Conservation (phyloP, 1,284 basidiomycete species). For the Cutaneotrichosporon spelunceum region DNA sequence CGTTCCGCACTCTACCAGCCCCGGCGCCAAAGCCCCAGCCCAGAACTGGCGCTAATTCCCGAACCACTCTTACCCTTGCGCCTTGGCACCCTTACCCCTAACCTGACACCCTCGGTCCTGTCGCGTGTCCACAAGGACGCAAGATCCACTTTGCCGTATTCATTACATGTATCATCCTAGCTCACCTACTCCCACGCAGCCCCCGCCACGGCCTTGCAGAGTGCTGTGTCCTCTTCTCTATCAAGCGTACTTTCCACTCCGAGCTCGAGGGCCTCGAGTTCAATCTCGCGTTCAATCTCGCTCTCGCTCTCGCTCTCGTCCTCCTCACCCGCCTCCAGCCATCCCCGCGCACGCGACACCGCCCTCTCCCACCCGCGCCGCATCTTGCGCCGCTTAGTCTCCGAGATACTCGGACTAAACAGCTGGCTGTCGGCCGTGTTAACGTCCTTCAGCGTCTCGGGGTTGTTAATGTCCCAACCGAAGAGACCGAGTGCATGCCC, state of each 20-base stretch:
- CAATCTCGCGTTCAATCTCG: slow-evolving; percentile 21
- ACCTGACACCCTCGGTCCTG: too few species aligned
- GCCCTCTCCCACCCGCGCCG: slow-evolving; percentile 81
- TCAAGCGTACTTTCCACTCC: not conserved
- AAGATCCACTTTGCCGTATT: too few species aligned
- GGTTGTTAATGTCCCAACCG: slow-evolving; percentile 87
- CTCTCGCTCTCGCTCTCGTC: slow-evolving; percentile 19
- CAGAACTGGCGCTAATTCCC: too few species aligned
- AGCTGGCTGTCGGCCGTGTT: slow-evolving; percentile 76
- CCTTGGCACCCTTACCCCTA: too few species aligned
- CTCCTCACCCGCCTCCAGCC: slow-evolving; percentile 53
- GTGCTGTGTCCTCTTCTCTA: not conserved
- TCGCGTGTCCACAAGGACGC: not conserved
- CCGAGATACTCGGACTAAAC: slow-evolving; percentile 64
- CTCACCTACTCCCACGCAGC: not conserved
- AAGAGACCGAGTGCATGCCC: slow-evolving; percentile 82
- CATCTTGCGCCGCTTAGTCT: slow-evolving; percentile 60
- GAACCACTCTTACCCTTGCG: too few species aligned
- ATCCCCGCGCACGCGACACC: slow-evolving; percentile 71
- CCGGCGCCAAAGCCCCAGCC: not conserved
- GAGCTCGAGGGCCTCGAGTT: slow-evolving; percentile 10
- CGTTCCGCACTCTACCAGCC: not conserved
- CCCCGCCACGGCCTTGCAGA: not conserved
- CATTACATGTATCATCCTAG: too few species aligned
- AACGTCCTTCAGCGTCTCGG: slow-evolving; percentile 80